phyloP scores from a whole-genome alignment of 1,139 yeast genomes.

The Debaryomyces sp. region DNA sequence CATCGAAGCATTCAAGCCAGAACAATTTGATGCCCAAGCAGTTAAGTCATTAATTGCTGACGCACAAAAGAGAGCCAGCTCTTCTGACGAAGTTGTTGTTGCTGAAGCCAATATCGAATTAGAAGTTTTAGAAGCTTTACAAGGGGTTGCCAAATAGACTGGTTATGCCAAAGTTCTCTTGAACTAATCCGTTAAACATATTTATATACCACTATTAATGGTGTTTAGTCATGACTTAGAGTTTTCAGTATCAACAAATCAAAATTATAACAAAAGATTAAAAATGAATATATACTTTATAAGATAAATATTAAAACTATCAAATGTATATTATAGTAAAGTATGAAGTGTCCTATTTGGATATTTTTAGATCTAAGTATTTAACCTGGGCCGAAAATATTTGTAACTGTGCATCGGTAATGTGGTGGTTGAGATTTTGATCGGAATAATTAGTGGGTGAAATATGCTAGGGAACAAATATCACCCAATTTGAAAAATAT shows the following conservation, averaged over 20 bases:
- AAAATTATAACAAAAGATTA: not conserved
- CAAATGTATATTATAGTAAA: constrained; percentile 7
- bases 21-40: constrained; percentile 80
- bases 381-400: not conserved
- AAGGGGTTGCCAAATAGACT: constrained; percentile 76
- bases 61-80: constrained; percentile 89
- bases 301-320: constrained; percentile 3
- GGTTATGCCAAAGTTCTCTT: not conserved
- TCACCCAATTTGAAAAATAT: not conserved
- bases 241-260: constrained; percentile 5
- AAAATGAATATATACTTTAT: constrained; percentile 6
- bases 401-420: not conserved
- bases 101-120: constrained; percentile 95
- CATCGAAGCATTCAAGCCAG: constrained; percentile 93
- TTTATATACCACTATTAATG: constrained; percentile 10
- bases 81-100: constrained; percentile 84
- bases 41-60: constrained; percentile 84
- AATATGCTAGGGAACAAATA: not conserved
- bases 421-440: not conserved
- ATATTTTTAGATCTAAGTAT: not conserved
- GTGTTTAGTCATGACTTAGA: constrained; percentile 11
- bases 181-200: constrained; percentile 3
- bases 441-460: constrained; percentile 10
- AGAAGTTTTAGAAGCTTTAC: constrained; percentile 94
- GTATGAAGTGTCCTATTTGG: not conserved